Evolutionary conservation across 2,329 filamentous ascomycete species (phyloP).

Genomic region (Magnaporthiopsis poae): DNA sequence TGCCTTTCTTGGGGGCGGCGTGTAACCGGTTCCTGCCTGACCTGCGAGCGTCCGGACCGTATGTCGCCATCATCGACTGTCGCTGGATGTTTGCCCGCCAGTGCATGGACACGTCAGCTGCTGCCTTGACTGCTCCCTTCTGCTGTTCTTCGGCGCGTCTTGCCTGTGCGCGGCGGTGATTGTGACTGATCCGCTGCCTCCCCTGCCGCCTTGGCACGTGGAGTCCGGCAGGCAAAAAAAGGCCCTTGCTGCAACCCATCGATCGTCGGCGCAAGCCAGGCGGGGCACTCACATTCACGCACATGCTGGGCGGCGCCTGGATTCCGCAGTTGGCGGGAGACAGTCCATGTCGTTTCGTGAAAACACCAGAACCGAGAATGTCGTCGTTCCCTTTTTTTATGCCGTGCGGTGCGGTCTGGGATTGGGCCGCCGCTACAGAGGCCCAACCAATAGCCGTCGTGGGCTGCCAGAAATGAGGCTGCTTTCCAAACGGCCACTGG

Average conservation of each 20-base stretch:
- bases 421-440: neutral
- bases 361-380: neutral
- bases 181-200: neutral
- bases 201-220: neutral
- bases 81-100: neutral
- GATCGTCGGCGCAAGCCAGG: neutral
- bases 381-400: neutral
- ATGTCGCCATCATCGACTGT: neutral
- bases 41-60: neutral
- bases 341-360: neutral
- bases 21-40: neutral
- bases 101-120: neutral
- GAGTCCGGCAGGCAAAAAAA: neutral
- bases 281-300: neutral
- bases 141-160: too few relatives aligned
- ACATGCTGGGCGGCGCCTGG: neutral
- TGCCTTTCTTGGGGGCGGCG: neutral
- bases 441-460: conserved; percentile 6
- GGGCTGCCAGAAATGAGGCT: conserved; percentile 2
- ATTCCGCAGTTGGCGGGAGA: neutral
- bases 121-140: too few relatives aligned
- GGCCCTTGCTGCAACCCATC: neutral
- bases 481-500: conserved; percentile 4
- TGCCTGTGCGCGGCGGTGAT: too few relatives aligned
- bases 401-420: neutral